Conservation (phyloP, 495 filamentous ascomycete genomes). For the Trichoderma asperelloides region DNA sequence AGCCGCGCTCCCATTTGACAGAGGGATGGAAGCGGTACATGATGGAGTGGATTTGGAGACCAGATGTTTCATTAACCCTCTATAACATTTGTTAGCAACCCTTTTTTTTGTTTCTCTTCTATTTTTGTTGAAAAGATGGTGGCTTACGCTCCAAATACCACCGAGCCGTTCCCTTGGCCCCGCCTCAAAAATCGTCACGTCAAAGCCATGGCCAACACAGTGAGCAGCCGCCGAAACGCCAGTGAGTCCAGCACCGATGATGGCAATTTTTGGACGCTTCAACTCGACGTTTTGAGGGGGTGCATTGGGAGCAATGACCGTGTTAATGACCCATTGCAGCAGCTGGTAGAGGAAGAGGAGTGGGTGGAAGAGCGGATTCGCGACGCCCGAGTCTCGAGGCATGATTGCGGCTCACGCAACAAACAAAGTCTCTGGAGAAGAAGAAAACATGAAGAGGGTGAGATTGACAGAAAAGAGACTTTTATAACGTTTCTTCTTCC, state of each 20-base stretch:
- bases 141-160: slow-evolving; percentile 74
- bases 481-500: background rate
- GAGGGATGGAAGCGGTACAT: slow-evolving; percentile 89
- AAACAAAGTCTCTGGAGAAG: background rate
- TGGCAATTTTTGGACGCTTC: slow-evolving; percentile 58
- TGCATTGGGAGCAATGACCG: slow-evolving; percentile 59
- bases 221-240: slow-evolving; percentile 76
- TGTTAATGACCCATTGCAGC: slow-evolving; percentile 56
- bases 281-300: slow-evolving; percentile 47
- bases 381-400: slow-evolving; percentile 12
- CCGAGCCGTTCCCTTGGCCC: slow-evolving; percentile 55
- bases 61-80: slow-evolving; percentile 75
- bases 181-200: slow-evolving; percentile 69
- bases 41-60: slow-evolving; percentile 72
- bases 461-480: background rate
- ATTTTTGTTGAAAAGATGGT: background rate
- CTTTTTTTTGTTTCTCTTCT: background rate
- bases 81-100: slow-evolving; percentile 19
- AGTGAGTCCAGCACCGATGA: slow-evolving; percentile 76
- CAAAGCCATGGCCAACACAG: slow-evolving; percentile 81
- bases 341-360: slow-evolving; percentile 55
- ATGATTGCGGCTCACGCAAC: slow-evolving; percentile 2
- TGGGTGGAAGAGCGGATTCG: slow-evolving; percentile 30
- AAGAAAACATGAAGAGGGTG: background rate
- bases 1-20: slow-evolving; percentile 61